Base-by-base conservation (phyloP, 495 filamentous ascomycete species). In the Zalerion maritima region DNA sequence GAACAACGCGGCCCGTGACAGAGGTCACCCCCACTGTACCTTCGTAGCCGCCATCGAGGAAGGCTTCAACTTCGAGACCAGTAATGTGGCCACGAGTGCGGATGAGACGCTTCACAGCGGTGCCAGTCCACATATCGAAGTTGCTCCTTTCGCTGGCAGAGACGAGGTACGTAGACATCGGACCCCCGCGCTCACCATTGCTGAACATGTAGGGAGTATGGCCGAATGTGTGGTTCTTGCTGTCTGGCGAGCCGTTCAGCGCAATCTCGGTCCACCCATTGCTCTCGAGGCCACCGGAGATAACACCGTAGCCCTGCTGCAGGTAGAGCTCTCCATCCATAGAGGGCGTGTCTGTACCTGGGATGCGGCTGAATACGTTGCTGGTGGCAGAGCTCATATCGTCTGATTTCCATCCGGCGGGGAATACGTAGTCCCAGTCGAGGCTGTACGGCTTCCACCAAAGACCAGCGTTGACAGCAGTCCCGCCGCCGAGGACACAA, bases 361-460 rank as follows among this genome's bases (percentile, higher is more conserved):
- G 75, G 39, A 81, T 82, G 34, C 74, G 67, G 16, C 55, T 47
- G 52, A 81, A 81, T 6, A 80, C 71, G 3, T 69, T 57, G 19
- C 55, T 50, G 18, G 65, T 64, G 17, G 78, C 66, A 29, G 57
- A 46, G 35, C 49, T 41, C 48, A 83, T 57, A 41, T 83, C 75
- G 2, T 57, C 46, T 21, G 64, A 59, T 49, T 79, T 74, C 80
- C 80, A 86, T 16, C 74, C 78, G 23, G 53, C 25, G 4, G 80
- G 80, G 56, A 81, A 86, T 37, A 77, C 73, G 42, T 69, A 67
- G 39, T 84, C 69, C 59, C 77, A 86, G 48, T 84, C 80, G 11
- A 60, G 52, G 8, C 42, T 24, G 31, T 65, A 52, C 15, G 58
- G 52, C 46, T 56, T 63, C 60, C 57, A 67, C 58, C 58, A 67